Evolutionary conservation across 2,329 filamentous ascomycete genomes (phyloP), one percentile per base, ranked within the genome.

Genomic region (Neurospora sp.): DNA sequence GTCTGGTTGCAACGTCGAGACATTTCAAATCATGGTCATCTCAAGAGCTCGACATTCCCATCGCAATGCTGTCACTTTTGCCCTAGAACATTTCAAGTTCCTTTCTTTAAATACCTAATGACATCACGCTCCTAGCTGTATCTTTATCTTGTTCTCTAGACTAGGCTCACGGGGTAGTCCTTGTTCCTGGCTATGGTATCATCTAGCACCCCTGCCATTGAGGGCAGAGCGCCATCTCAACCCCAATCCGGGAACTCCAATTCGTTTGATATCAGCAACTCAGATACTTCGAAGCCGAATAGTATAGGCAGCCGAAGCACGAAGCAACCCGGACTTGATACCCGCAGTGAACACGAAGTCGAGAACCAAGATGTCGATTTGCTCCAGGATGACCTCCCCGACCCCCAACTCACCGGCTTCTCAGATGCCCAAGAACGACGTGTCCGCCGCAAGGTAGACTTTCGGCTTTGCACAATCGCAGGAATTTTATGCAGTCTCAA

Each of bases 401-500:
- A 62, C 52, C 10, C 23, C 15, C 23, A 36, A 10, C 15, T 17
- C 52, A 1, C 28, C 52, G 52, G 52, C 28, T 36, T 33, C 28
- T 62, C 52, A 36, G 12, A 62, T 33, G 52, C 23, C 6, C 52
- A 62, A 17, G 52, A 86, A 73, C 81, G 77, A 39, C 82, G 78
- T 57, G 79, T 91, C 38, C 85, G 88, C 19, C 81, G 84, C 71
- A 91, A 91, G 77, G 84, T 91, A 68, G 90, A 92, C 76, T 75
- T 91, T 65, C 85, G 90, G 33, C 81, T 92, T 2, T 92, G 89
- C 79, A 89, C 86, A 36, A 91, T 92, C 72, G 89, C 89, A 1
- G 89, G 89, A 1, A 83, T 92, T n/a, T 80, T 92, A 3, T 91
- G 89, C 79, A 88, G 86, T 72, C 82, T 92, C 70, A 89, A 92